A percentile compares a stretch with the other conserved stretches of the same genome.
Conservation (phyloP, 148 eudicot genomes). For the Camellia granthamiana region DNA sequence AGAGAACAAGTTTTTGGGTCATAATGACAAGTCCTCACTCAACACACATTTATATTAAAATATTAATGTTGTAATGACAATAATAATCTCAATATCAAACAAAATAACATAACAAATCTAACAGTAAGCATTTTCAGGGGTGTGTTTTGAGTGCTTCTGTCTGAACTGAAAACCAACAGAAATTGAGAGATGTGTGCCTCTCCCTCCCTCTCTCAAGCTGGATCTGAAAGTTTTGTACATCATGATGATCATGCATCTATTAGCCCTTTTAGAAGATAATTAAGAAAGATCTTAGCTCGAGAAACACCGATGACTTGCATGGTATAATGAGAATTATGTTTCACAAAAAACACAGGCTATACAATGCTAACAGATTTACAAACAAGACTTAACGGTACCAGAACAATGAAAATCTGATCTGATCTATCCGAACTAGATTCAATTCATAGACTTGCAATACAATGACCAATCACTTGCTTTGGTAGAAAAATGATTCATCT, state of each 20-base stretch:
- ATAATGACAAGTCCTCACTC: too few species aligned
- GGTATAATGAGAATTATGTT: neutral
- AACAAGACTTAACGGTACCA: neutral
- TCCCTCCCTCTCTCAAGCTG: too few species aligned
- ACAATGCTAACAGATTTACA: slow-evolving; percentile 4
- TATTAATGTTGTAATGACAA: too few species aligned
- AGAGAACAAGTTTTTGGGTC: too few species aligned
- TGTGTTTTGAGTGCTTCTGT: too few species aligned
- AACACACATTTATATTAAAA: too few species aligned
- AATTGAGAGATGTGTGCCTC: too few species aligned
- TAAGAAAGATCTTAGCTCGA: neutral
- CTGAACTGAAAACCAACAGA: too few species aligned
- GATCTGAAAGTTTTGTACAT: too few species aligned
- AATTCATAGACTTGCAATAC: neutral
- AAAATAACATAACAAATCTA: too few species aligned
- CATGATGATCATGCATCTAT: neutral
- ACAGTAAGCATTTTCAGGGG: too few species aligned
- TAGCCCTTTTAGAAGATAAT: neutral
- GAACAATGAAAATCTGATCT: neutral
- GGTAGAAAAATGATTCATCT: slow-evolving; percentile 25
- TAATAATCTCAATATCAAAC: too few species aligned
- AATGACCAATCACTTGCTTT: neutral
- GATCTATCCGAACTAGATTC: neutral
- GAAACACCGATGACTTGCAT: neutral
- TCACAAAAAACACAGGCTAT: neutral